phyloP scores from a whole-genome alignment of 345 rosid genomes.

The Camelina neglecta region DNA sequence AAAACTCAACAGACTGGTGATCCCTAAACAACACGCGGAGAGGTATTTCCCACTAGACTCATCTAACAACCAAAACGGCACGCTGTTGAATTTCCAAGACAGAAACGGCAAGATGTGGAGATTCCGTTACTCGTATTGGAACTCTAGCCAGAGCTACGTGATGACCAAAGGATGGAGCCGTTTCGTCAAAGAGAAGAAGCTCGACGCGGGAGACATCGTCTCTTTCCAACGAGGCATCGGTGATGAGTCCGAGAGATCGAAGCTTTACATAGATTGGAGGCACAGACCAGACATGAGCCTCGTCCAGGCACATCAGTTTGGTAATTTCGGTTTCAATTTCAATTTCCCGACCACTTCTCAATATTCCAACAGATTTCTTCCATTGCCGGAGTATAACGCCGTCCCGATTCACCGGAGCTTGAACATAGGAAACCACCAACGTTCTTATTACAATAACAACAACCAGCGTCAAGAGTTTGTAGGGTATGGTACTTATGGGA shows the following conservation, averaged over 20 bases:
- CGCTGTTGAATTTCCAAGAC: slow-evolving; percentile 75
- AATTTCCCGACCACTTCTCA: slow-evolving; percentile 51
- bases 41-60: slow-evolving; percentile 84
- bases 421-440: slow-evolving; percentile 42
- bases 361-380: slow-evolving; percentile 56
- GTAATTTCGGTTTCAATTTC: slow-evolving; percentile 41
- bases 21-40: slow-evolving; percentile 89
- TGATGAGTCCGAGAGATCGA: slow-evolving; percentile 50
- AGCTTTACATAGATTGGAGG: slow-evolving; percentile 74
- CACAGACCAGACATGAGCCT: slow-evolving; percentile 56
- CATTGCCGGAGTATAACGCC: slow-evolving; percentile 40
- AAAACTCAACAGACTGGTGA: slow-evolving; percentile 76
- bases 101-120: slow-evolving; percentile 66
- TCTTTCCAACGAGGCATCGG: slow-evolving; percentile 72
- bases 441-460: slow-evolving; percentile 37
- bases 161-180: slow-evolving; percentile 92
- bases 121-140: slow-evolving; percentile 80
- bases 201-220: slow-evolving; percentile 77
- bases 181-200: slow-evolving; percentile 78
- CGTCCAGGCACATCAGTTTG: slow-evolving; percentile 37
- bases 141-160: slow-evolving; percentile 81
- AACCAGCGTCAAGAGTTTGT: slow-evolving; percentile 45
- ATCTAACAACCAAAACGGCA: slow-evolving; percentile 69
- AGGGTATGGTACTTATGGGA: slow-evolving; percentile 48
- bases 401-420: slow-evolving; percentile 39